Conservation (phyloP, 352 stramenopile genomes). For the Phytophthora boehmeriae region DNA sequence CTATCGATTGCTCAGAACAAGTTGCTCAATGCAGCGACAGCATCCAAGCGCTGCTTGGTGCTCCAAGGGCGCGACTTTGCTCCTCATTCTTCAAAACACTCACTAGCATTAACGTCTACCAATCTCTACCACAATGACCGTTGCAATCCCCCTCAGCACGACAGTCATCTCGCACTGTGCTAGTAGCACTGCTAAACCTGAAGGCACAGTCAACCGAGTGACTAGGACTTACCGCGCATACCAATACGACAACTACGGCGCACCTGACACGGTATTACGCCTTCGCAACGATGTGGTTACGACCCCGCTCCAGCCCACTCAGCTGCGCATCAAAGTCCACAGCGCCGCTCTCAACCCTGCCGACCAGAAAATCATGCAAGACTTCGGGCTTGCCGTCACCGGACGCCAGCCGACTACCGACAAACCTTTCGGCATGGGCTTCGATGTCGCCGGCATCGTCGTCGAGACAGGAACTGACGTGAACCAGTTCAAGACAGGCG, state of each 20-base stretch:
- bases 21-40: not conserved
- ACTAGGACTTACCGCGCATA: conserved; percentile 24
- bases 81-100: not conserved
- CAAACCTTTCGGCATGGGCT: conserved; percentile 50
- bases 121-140: conserved; percentile 9
- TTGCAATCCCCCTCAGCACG: conserved; percentile 1
- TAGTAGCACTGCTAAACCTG: not conserved
- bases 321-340: conserved; percentile 68
- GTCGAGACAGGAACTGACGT: conserved; percentile 54
- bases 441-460: conserved; percentile 72
- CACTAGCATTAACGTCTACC: not conserved
- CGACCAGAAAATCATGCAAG: conserved; percentile 64
- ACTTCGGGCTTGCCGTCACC: conserved; percentile 40
- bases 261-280: conserved; percentile 17
- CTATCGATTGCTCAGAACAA: not conserved
- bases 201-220: not conserved
- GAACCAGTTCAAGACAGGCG: conserved; percentile 53
- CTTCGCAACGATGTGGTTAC: conserved; percentile 22
- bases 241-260: conserved; percentile 23
- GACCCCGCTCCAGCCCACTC: conserved; percentile 18
- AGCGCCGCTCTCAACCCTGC: conserved; percentile 68
- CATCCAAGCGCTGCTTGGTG: not conserved
- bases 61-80: too few species aligned
- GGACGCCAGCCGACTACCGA: conserved; percentile 30
- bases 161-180: not conserved